Evolutionary conservation across 2,329 filamentous ascomycete genomes (phyloP), one percentile per base, ranked within the genome.

Genomic region (Pseudopithomyces maydicus): DNA sequence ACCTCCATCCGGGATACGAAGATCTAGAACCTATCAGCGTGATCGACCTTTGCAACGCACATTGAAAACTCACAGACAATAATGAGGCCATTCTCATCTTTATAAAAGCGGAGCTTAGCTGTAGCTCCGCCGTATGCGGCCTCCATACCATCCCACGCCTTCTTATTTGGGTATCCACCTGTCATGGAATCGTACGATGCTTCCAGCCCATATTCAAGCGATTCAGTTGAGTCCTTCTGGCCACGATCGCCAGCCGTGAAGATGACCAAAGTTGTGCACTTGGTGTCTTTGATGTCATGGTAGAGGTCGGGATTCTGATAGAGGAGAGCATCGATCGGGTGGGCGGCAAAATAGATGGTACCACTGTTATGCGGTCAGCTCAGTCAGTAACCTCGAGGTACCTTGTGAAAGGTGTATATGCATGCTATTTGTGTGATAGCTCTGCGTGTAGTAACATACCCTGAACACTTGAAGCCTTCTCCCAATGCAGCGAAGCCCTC

Each of bases 271-370:
- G 65, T 71, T 35, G 69, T 52, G 39, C 68, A 72, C 50, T 65
- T 70, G 58, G 59, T 67, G 20, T 66, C 64, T 43, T 64, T 61
- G 36, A 73, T 52, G 35, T 72, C 69, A 33, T 68, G 68, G 44
- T 61, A 64, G 39, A 73, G 61, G 26, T 71, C 65, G 2, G 70
- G 69, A 23, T 65, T 70, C 38, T 71, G 67, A 53, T 65, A 73
- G 22, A 73, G 62, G 1, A 71, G 48, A 39, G 53, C 57, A 43
- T 72, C 70, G 32, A 62, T 59, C 17, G 67, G 67, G 32, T 71
- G 66, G 0, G 68, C 70, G 29, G 56, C 59, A 57, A 71, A 69
- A 58, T 71, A 71, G 33, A 72, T 54, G 7, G 65, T 64, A 35
- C 69, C 69, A 39, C 68, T 71, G 19, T 7, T 7, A n/a, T 11